Evolutionary conservation across 176 grass and related monocot genomes (phyloP).

Genomic region (Canna indica): DNA sequence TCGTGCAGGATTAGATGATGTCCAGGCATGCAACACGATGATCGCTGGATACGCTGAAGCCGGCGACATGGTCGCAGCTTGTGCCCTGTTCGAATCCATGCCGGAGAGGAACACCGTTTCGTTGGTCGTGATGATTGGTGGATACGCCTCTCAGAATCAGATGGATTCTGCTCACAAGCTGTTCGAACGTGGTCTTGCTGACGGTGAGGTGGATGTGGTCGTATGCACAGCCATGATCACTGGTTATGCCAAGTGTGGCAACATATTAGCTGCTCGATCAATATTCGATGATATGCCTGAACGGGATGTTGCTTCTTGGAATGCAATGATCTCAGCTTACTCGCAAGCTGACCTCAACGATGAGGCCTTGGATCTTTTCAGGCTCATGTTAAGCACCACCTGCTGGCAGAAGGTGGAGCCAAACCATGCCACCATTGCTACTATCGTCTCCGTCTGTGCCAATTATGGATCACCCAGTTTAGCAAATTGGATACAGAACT

Average conservation of each 20-base stretch:
- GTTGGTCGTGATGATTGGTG: conserved; percentile 22
- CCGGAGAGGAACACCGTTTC: conserved; percentile 24
- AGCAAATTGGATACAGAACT: conserved; percentile 28
- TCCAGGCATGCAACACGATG: conserved; percentile 38
- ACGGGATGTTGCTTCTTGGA: conserved; percentile 35
- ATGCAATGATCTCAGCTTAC: conserved; percentile 37
- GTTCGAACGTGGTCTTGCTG: conserved; percentile 9
- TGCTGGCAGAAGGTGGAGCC: conserved; percentile 17
- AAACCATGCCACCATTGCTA: conserved; percentile 28
- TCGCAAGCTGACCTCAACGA: conserved; percentile 11
- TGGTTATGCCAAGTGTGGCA: conserved; percentile 24
- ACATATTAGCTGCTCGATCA: conserved; percentile 19
- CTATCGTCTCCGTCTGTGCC: conserved; percentile 26
- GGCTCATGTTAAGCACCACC: conserved; percentile 21
- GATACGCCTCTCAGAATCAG: conserved; percentile 13
- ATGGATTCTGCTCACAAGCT: conserved; percentile 24
- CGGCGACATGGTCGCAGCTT: conserved; percentile 19
- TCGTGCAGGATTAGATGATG: conserved; percentile 14
- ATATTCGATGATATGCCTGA: conserved; percentile 31
- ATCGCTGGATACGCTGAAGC: conserved; percentile 12
- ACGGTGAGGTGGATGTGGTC: conserved; percentile 20
- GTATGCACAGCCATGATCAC: conserved; percentile 34
- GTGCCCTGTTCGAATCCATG: conserved; percentile 24
- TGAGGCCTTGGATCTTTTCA: conserved; percentile 32
- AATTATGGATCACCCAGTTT: conserved; percentile 22